Percentiles rank a stretch among this genome's conserved stretches.
These are phyloP conservation scores for Alternaria metachromatica DNA, from an alignment of 2,329 filamentous ascomycete species.

Conservation along the genomic window DNA sequence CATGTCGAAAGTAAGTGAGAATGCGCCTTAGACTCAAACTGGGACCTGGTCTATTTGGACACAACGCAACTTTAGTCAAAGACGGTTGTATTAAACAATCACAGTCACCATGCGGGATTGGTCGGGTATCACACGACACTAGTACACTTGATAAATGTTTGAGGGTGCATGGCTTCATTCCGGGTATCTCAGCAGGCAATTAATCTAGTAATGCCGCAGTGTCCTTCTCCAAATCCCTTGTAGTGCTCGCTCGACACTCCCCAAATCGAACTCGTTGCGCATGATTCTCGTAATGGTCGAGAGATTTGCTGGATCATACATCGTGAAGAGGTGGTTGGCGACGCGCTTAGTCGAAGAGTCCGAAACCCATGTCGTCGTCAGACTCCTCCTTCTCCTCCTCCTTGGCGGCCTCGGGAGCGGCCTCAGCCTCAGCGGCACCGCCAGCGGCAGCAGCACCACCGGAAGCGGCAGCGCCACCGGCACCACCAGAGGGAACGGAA, in stretches of 20 bases:
- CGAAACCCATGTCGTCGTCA: slow-evolving; percentile 77
- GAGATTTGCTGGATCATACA: slow-evolving; percentile 38
- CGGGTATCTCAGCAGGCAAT: slow-evolving; percentile 39
- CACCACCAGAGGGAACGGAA: slow-evolving; percentile 93
- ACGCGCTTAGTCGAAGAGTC: slow-evolving; percentile 68
- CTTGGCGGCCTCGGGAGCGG: slow-evolving; percentile 65
- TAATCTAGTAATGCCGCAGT: slow-evolving; percentile 23
- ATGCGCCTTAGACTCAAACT: background rate
- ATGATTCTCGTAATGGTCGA: slow-evolving; percentile 41
- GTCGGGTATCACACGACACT: background rate
- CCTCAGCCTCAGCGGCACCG: slow-evolving; percentile 57
- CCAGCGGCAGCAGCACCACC: slow-evolving; percentile 72
- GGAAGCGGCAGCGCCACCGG: slow-evolving; percentile 71
- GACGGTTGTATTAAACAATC: background rate
- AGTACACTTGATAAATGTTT: background rate
- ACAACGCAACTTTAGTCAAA: background rate
- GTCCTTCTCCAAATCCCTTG: slow-evolving; percentile 30
- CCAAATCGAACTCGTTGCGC: slow-evolving; percentile 43
- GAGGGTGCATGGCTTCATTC: slow-evolving; percentile 48
- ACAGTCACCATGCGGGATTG: background rate
- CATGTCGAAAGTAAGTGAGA: background rate
- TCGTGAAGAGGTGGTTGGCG: slow-evolving; percentile 32
- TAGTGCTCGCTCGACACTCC: slow-evolving; percentile 46
- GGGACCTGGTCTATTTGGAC: background rate
- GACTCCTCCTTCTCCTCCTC: slow-evolving; percentile 81